These are phyloP conservation scores for Argentina anserina DNA, from an alignment of 306 rosid species.

Conservation along the genomic window DNA sequence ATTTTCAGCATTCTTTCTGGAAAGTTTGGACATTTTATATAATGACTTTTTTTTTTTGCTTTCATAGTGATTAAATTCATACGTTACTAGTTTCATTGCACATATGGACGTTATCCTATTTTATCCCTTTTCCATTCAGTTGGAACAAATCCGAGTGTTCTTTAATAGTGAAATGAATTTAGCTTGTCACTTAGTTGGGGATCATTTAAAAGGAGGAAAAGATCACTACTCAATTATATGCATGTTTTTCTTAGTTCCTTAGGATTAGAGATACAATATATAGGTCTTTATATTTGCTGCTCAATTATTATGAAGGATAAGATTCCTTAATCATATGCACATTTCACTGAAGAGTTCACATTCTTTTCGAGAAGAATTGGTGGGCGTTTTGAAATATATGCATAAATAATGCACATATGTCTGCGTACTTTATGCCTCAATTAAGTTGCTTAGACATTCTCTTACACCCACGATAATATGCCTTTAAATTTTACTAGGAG, in stretches of 20 bases:
- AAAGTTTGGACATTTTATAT: not conserved
- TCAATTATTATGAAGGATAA: slow-evolving; percentile 33
- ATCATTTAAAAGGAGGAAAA: not conserved
- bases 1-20: not conserved
- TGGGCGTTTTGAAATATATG: slow-evolving; percentile 17
- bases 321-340: slow-evolving; percentile 39
- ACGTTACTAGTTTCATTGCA: slow-evolving; percentile 1
- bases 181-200: not conserved
- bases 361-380: slow-evolving; percentile 14
- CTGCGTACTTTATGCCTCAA: slow-evolving; percentile 25
- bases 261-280: not conserved
- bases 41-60: not conserved
- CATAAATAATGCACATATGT: slow-evolving; percentile 28
- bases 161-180: slow-evolving; percentile 10
- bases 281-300: slow-evolving; percentile 17
- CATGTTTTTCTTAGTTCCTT: slow-evolving; percentile 9
- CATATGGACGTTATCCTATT: not conserved
- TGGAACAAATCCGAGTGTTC: not conserved
- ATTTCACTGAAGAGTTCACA: slow-evolving; percentile 10
- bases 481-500: not conserved
- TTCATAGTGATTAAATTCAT: not conserved
- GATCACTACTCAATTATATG: not conserved
- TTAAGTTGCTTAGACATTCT: slow-evolving; percentile 40
- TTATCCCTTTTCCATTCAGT: not conserved
- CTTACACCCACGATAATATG: slow-evolving; percentile 14